A percentile compares a stretch with the other conserved stretches of the same genome.
These are phyloP conservation scores for Ogataea nonfermentans DNA, from an alignment of 805 yeast genomes.

Conservation along the genomic window DNA sequence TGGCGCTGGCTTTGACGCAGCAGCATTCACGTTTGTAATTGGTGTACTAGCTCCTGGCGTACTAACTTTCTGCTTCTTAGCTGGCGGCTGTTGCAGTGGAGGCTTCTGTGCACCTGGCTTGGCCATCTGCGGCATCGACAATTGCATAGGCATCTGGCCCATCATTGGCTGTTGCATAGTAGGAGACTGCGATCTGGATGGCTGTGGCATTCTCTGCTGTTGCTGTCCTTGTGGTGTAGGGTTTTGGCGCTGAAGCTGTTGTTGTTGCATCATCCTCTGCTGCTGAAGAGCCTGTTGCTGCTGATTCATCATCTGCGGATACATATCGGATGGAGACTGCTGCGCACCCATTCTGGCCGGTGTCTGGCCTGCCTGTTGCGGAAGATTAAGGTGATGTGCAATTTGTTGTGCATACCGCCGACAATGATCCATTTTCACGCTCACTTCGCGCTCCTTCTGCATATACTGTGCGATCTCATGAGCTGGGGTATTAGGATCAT, in stretches of 20 bases:
- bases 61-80: constrained; percentile 19
- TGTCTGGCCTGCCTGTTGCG: constrained; percentile 15
- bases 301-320: constrained; percentile 17
- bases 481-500: constrained; percentile 42
- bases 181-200: constrained; percentile 9
- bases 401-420: constrained; percentile 40
- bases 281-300: constrained; percentile 25
- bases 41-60: constrained; percentile 32
- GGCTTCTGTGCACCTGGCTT: constrained; percentile 11
- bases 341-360: constrained; percentile 5
- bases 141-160: constrained; percentile 14
- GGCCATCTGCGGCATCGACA: constrained; percentile 13
- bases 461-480: constrained; percentile 44
- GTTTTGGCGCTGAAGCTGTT: constrained; percentile 15
- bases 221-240: constrained; percentile 12
- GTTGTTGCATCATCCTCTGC: constrained; percentile 28
- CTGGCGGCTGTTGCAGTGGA: constrained; percentile 13
- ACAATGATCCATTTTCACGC: constrained; percentile 46
- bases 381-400: constrained; percentile 41
- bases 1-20: constrained; percentile 35
- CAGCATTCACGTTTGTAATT: constrained; percentile 48
- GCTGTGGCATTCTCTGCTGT: constrained; percentile 15
- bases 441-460: constrained; percentile 48
- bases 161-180: constrained; percentile 14
- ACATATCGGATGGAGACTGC: constrained; percentile 16